These are phyloP conservation scores for Knufia petricola DNA, from an alignment of 2,329 filamentous ascomycete species.

Conservation along the genomic window DNA sequence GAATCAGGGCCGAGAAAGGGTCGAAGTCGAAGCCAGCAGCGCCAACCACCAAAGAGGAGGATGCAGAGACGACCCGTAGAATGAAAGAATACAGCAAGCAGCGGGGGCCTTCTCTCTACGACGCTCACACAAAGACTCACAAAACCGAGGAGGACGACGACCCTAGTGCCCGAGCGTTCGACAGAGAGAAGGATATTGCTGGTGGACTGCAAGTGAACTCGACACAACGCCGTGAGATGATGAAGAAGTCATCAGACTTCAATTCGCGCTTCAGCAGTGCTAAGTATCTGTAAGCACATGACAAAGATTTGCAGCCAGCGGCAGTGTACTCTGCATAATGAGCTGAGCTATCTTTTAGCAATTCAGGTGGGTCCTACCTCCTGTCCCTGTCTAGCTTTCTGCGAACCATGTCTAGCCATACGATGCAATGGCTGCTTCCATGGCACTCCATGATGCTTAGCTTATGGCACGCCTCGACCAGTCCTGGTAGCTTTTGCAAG, in stretches of 20 bases:
- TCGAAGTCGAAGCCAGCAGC: slow-evolving; percentile 12
- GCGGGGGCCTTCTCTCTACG: slow-evolving; percentile 50
- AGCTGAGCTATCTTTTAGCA: too few relatives aligned
- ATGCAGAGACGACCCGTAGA: slow-evolving; percentile 38
- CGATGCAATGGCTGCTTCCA: too few relatives aligned
- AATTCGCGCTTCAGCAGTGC: slow-evolving; percentile 72
- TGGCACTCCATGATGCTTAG: too few relatives aligned
- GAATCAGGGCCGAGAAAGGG: slow-evolving; percentile 40
- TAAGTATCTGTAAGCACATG: slow-evolving; percentile 41
- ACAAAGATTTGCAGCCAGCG: too few relatives aligned
- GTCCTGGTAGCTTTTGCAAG: slow-evolving; percentile 54
- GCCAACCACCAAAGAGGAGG: slow-evolving; percentile 25
- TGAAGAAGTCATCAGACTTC: slow-evolving; percentile 72
- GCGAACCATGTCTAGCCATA: too few relatives aligned
- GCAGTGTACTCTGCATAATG: too few relatives aligned
- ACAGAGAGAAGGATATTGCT: slow-evolving; percentile 89
- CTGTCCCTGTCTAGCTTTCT: too few relatives aligned
- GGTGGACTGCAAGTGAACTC: slow-evolving; percentile 61
- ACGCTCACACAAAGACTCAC: slow-evolving; percentile 43
- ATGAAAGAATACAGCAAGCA: slow-evolving; percentile 51
- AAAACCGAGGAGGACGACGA: slow-evolving; percentile 68
- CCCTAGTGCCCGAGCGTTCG: slow-evolving; percentile 79
- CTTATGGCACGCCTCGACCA: slow-evolving; percentile 53
- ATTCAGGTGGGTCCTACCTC: too few relatives aligned
- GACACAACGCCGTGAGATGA: slow-evolving; percentile 65